Conservation (phyloP, 768 basidiomycete species). For the Coprinellus micaceus region DNA sequence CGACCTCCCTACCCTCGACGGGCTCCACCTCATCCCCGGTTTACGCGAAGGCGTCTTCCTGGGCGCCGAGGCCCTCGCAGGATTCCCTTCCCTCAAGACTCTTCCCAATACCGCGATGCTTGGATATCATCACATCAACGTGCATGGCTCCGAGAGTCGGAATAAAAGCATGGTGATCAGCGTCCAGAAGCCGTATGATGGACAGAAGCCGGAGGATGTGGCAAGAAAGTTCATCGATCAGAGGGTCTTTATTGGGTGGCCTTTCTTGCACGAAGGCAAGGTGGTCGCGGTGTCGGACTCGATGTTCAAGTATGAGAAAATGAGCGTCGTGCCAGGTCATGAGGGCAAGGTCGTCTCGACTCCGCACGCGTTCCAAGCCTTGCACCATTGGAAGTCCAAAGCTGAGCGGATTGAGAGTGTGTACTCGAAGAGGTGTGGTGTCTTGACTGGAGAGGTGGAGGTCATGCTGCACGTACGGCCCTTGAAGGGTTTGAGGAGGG, state of each 20-base stretch:
- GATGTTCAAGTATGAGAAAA: conserved; percentile 80
- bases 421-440: conserved; percentile 88
- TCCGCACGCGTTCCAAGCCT: conserved; percentile 66
- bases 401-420: conserved; percentile 76
- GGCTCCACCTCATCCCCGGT: conserved; percentile 81
- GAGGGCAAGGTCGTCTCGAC: conserved; percentile 58
- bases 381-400: conserved; percentile 76
- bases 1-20: conserved; percentile 83
- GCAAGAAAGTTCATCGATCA: conserved; percentile 73
- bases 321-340: conserved; percentile 47
- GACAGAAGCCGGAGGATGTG: conserved; percentile 63
- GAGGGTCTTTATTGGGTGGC: conserved; percentile 84
- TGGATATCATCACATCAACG: conserved; percentile 86
- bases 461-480: conserved; percentile 86
- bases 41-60: conserved; percentile 86
- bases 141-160: conserved; percentile 85
- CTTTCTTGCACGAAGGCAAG: conserved; percentile 89
- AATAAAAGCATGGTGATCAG: conserved; percentile 94
- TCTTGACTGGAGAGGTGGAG: conserved; percentile 78
- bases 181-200: conserved; percentile 72
- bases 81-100: conserved; percentile 94
- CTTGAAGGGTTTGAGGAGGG: conserved; percentile 87
- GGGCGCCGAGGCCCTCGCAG: conserved; percentile 82
- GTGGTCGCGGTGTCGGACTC: conserved; percentile 86
- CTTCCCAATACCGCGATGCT: conserved; percentile 74